A percentile compares a stretch with the other conserved stretches of the same genome.
Evolutionary conservation across 2,329 filamentous ascomycete genomes (phyloP).

Genomic region (Calonectria pseudoreteaudii): DNA sequence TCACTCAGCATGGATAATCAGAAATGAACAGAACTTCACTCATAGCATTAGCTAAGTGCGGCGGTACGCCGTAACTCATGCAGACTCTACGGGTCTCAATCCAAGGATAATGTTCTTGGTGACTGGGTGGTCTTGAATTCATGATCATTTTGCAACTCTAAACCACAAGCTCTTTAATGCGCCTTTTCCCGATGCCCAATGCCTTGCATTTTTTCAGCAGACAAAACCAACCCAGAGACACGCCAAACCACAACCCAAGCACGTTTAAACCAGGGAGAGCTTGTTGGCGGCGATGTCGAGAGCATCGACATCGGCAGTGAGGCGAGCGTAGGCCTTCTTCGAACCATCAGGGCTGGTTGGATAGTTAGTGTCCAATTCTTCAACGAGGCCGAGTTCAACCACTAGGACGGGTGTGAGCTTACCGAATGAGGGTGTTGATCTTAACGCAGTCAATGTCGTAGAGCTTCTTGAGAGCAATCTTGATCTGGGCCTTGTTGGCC

Average conservation of each 20-base stretch:
- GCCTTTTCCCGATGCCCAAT: slow-evolving; percentile 53
- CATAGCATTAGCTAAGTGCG: background rate
- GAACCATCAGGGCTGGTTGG: slow-evolving; percentile 83
- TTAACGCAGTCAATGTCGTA: slow-evolving; percentile 99
- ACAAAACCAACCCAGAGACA: slow-evolving; percentile 49
- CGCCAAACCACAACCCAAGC: slow-evolving; percentile 52
- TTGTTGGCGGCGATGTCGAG: slow-evolving; percentile 99
- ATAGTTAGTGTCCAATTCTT: slow-evolving; percentile 34
- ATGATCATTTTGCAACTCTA: slow-evolving; percentile 50
- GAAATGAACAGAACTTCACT: slow-evolving; percentile 1
- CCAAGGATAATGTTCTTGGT: background rate
- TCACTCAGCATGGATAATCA: background rate
- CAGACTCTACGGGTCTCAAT: background rate
- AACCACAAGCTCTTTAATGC: slow-evolving; percentile 50
- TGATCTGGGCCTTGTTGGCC: slow-evolving; percentile 99
- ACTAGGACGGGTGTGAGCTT: slow-evolving; percentile 48
- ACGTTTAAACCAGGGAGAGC: slow-evolving; percentile 91
- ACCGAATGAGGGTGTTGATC: slow-evolving; percentile 99
- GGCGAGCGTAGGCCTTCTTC: slow-evolving; percentile 98
- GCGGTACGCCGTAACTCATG: background rate
- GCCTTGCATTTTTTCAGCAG: slow-evolving; percentile 48
- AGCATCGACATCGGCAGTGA: slow-evolving; percentile 96
- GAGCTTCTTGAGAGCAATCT: slow-evolving; percentile 97
- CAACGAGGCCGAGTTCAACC: no score
- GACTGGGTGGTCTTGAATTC: slow-evolving; percentile 48